Evolutionary conservation across 140 eudicot species (phyloP), one percentile per base, ranked within the genome.

Genomic region (Flaveria floridana): DNA sequence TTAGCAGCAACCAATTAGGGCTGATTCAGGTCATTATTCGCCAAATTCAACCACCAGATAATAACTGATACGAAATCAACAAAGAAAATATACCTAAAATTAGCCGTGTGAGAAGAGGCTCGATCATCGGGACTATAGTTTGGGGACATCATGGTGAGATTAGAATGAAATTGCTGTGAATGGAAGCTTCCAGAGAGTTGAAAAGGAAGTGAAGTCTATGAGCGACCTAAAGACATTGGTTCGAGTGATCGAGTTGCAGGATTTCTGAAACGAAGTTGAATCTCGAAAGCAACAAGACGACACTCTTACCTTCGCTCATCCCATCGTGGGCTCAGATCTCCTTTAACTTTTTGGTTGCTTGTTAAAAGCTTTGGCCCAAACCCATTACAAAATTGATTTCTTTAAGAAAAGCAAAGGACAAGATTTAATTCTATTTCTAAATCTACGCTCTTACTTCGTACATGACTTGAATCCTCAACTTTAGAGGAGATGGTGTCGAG

Each of bases 81-180:
- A 61, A 19, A 18, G 7, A 7, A 5, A 6, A 9, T 47, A 92
- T 76, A 89, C 96, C 96, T 83, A 74, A 85, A 56, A 56, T 72
- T 78, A 14, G 89, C 53, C 28, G 85, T 18, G 42, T 79, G 75
- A 50, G 94, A 78, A 41, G 92, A 70, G 76, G 74, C 78, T 64
- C 98, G 96, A 85, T 82, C 88, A 25, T 89, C 95, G 2, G 83
- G 86, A 23, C 26, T 73, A 44, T 34, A 86, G 62, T 86, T 86
- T 28, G 98, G 92, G 76, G 98, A 89, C 98, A 92, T 92, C 96
- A 92, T 92, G 55, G 66, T 64, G 48, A 64, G 64, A 70, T 70
- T 70, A n/a, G 62, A 68, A 68, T 12, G 70, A 76, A 68, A 8
- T 1, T 12, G 39, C 0, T 26, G 64, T n/a, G 20, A 59, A 11